Evolutionary conservation across 306 rosid species (phyloP), one percentile per base, ranked within the genome.

Genomic region (Cotoneaster glaucophyllus): DNA sequence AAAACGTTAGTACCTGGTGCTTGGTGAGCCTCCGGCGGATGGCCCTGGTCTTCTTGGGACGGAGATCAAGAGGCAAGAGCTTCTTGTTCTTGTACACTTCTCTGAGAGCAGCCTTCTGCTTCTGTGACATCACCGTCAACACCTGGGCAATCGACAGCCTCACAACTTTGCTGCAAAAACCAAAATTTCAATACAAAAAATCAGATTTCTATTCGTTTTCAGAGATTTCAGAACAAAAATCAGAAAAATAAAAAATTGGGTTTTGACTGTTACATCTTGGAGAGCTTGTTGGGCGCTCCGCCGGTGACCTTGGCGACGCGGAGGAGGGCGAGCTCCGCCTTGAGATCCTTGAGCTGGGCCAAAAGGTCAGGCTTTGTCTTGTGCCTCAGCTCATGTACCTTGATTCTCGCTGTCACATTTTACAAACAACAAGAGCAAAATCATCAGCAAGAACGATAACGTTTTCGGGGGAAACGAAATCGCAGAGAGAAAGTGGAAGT

Each of bases 241-340:
- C 54, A 59, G 37, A 64, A 44, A 63, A 39, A 61, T 22, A 65
- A 76, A 45, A 8, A 67, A 13, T 25, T 17, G n/a, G 69, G 59
- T 26, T 63, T 19, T 4, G 5, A 22, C 11, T 10, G 54, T 11
- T 81, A 95, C 99, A 95, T 95, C 88, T 95, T 95, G 83, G 99
- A 92, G 70, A 92, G 99, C 91, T 92, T 95, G 91, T 95, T 95
- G 79, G 99, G 91, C 7, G 98, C 98, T 52, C 98, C 99, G 1
- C 98, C 97, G 13, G 99, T 95, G 87, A 92, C 99, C 91, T 95
- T 95, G 26, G 99, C 96, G 2, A 95, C 99, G 24, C 97, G 99
- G 66, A 95, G 99, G 74, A 90, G 85, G 5, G 97, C 86, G 65
- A 95, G 96, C 81, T 92, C 99, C 0, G 99, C 98, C 85, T 92